These are phyloP conservation scores for Mortierella sp. DNA, from an alignment of 371 early-diverging fungal genomes.

Conservation along the genomic window DNA sequence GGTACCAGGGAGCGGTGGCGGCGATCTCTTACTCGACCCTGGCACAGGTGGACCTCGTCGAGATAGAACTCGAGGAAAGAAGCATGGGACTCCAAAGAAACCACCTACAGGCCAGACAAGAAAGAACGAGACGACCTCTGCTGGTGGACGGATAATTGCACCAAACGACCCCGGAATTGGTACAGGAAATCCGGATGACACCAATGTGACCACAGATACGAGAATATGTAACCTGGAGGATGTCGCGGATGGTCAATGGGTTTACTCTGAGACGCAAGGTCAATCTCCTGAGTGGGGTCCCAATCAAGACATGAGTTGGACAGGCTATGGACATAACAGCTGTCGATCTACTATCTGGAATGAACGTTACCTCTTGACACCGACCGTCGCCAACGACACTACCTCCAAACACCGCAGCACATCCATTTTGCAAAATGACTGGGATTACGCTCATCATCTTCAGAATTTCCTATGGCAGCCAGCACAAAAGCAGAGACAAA, in stretches of 20 bases:
- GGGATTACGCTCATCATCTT: conserved; percentile 20
- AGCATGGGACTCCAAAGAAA: conserved; percentile 13
- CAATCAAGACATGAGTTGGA: conserved; percentile 33
- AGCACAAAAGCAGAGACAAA: not conserved
- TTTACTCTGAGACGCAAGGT: not conserved
- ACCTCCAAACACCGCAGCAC: not conserved
- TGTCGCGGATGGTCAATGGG: conserved; percentile 32
- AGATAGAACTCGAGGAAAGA: conserved; percentile 26
- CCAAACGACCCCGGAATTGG: not conserved
- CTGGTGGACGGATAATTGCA: not conserved
- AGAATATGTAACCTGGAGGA: conserved; percentile 44
- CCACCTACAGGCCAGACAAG: not conserved
- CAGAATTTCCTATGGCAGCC: conserved; percentile 23
- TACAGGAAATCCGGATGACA: not conserved
- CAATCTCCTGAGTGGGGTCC: not conserved
- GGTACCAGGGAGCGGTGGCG: not conserved
- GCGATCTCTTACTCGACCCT: conserved; percentile 7
- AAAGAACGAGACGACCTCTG: not conserved
- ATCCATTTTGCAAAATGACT: conserved; percentile 9
- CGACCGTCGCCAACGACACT: conserved; percentile 1
- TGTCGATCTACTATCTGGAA: conserved; percentile 49
- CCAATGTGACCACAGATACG: not conserved
- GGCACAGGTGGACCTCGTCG: conserved; percentile 22
- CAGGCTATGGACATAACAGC: conserved; percentile 42
- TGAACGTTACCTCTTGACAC: conserved; percentile 46